Evolutionary conservation across 2,329 filamentous ascomycete genomes (phyloP).

Genomic region (Alternaria sp.): DNA sequence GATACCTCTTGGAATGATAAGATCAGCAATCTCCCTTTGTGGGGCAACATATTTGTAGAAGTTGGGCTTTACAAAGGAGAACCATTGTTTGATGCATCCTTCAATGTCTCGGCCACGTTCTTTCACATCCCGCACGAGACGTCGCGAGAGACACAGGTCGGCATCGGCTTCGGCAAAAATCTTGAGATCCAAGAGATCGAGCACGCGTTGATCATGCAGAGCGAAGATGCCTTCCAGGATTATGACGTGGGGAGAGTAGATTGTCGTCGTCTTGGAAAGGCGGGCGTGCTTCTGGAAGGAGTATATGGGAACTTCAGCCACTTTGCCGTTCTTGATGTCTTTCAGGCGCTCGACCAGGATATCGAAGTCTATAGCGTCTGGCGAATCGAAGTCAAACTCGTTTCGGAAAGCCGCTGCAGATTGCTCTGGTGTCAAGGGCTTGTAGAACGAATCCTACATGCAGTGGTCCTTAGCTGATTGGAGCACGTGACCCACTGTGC

Average conservation of each 20-base stretch:
- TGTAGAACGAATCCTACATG: slow-evolving; percentile 93
- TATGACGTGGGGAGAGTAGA: slow-evolving; percentile 96
- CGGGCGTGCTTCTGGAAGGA: slow-evolving; percentile 93
- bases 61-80: slow-evolving; percentile 93
- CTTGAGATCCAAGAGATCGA: slow-evolving; percentile 90
- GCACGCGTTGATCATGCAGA: slow-evolving; percentile 83
- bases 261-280: slow-evolving; percentile 78
- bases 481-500: slow-evolving; percentile 35
- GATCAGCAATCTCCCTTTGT: slow-evolving; percentile 88
- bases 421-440: slow-evolving; percentile 80
- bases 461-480: slow-evolving; percentile 18
- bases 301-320: slow-evolving; percentile 91
- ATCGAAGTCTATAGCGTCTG: slow-evolving; percentile 95
- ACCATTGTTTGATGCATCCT: slow-evolving; percentile 98
- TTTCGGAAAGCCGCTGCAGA: slow-evolving; percentile 84
- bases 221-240: slow-evolving; percentile 97
- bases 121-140: slow-evolving; percentile 80
- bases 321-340: slow-evolving; percentile 88
- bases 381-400: slow-evolving; percentile 95
- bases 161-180: slow-evolving; percentile 97
- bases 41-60: slow-evolving; percentile 94
- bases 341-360: slow-evolving; percentile 78
- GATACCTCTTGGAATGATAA: slow-evolving; percentile 93
- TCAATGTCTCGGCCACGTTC: slow-evolving; percentile 91
- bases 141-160: slow-evolving; percentile 82